Percentiles rank a stretch among this genome's conserved stretches.
These are phyloP conservation scores for Lecanicillium sp. DNA, from an alignment of 2,329 filamentous ascomycete species.

Conservation along the genomic window DNA sequence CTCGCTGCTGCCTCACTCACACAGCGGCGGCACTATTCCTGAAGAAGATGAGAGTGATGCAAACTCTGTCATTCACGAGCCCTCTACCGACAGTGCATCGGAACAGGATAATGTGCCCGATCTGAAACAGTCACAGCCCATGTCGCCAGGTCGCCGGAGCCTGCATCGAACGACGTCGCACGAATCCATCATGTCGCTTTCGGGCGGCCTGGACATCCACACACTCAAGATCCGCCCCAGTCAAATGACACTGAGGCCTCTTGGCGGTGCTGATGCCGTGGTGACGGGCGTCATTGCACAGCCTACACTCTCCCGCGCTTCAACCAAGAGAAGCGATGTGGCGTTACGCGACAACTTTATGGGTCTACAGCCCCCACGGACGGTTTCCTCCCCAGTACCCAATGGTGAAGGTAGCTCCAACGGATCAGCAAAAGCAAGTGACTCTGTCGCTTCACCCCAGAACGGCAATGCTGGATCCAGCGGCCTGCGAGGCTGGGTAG, in stretches of 20 bases:
- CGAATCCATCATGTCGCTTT: slow-evolving; percentile 81
- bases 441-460: slow-evolving; percentile 12
- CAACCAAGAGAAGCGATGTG: slow-evolving; percentile 41
- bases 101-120: slow-evolving; percentile 1
- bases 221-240: slow-evolving; percentile 68
- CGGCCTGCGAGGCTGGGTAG: slow-evolving; percentile 35
- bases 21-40: slow-evolving; percentile 23
- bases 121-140: slow-evolving; percentile 8
- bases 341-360: slow-evolving; percentile 50
- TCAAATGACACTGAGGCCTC: slow-evolving; percentile 55
- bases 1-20: slow-evolving; percentile 11
- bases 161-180: slow-evolving; percentile 68
- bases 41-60: slow-evolving; percentile 27
- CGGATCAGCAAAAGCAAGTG: slow-evolving; percentile 18
- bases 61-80: slow-evolving; percentile 5
- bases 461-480: slow-evolving; percentile 13
- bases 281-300: slow-evolving; percentile 52
- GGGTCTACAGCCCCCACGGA: slow-evolving; percentile 26
- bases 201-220: slow-evolving; percentile 85
- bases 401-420: slow-evolving; percentile 19
- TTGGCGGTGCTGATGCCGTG: slow-evolving; percentile 47
- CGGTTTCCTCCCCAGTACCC: slow-evolving; percentile 20
- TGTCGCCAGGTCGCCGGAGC: slow-evolving; percentile 17
- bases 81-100: not conserved
- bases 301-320: slow-evolving; percentile 44